Evolutionary conservation across 2,329 filamentous ascomycete species (phyloP).

Genomic region (Curvularia sp.): DNA sequence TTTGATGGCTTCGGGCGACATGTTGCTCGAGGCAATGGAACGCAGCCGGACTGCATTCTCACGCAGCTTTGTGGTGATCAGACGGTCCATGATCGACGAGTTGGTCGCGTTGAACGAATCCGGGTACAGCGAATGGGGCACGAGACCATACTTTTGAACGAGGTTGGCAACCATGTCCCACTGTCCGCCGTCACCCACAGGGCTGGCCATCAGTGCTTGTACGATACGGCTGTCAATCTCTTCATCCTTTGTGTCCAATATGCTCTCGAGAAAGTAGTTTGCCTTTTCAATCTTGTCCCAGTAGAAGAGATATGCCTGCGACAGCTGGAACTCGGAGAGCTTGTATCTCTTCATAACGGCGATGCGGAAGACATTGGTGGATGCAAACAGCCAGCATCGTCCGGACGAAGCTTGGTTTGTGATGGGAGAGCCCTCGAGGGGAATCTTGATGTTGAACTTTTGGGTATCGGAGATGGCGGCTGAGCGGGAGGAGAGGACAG

Average conservation of each 20-base stretch:
- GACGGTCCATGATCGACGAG: conserved; percentile 71
- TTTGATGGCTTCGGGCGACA: conserved; percentile 46
- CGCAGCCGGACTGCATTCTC: conserved; percentile 80
- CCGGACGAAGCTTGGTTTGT: conserved; percentile 85
- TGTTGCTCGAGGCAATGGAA: conserved; percentile 56
- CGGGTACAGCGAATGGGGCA: conserved; percentile 81
- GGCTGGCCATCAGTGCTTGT: conserved; percentile 70
- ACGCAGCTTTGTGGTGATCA: conserved; percentile 85
- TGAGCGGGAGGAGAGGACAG: conserved; percentile 69
- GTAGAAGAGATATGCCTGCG: conserved; percentile 87
- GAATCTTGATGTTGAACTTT: conserved; percentile 82
- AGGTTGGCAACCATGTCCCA: conserved; percentile 93
- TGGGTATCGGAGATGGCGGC: conserved; percentile 74
- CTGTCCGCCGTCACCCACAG: conserved; percentile 82
- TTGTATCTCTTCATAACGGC: conserved; percentile 84
- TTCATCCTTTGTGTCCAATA: conserved; percentile 75
- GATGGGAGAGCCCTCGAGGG: conserved; percentile 80
- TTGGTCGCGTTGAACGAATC: conserved; percentile 81
- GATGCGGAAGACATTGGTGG: conserved; percentile 91
- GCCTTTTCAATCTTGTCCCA: conserved; percentile 94
- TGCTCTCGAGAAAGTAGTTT: conserved; percentile 87
- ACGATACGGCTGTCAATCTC: conserved; percentile 76
- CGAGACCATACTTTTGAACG: conserved; percentile 86
- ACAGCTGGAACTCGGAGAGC: conserved; percentile 81
- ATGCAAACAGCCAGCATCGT: conserved; percentile 90